Evolutionary conservation across 1,139 yeast genomes (phyloP).

Genomic region (Candida mesenterica): DNA sequence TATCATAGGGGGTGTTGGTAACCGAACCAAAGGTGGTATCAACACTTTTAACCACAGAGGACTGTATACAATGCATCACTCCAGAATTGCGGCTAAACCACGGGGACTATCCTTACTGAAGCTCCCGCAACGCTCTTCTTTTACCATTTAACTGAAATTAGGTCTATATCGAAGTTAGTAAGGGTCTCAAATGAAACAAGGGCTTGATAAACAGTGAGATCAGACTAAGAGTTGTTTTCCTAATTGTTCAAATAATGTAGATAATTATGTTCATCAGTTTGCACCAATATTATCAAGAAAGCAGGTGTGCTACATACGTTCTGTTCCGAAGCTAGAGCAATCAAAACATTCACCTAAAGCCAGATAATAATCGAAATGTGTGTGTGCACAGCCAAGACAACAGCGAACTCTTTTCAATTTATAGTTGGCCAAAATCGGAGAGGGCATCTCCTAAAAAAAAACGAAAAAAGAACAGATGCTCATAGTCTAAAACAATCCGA

Average conservation of each 20-base stretch:
- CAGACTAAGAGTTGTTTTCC: constrained; percentile 3
- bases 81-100: too few relatives aligned
- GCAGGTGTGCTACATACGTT: constrained; percentile 1
- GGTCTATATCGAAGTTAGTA: too few relatives aligned
- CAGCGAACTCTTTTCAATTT: constrained; percentile 5
- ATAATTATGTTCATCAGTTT: constrained; percentile 14
- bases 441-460: constrained; percentile 1
- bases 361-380: not conserved
- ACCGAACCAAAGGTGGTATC: too few relatives aligned
- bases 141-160: too few relatives aligned
- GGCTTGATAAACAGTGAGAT: too few relatives aligned
- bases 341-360: not conserved
- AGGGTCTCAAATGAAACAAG: too few relatives aligned
- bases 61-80: too few relatives aligned
- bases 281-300: constrained; percentile 3
- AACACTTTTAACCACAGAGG: too few relatives aligned
- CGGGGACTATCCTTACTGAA: too few relatives aligned
- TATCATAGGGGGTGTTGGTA: too few relatives aligned
- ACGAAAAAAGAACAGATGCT: constrained; percentile 1
- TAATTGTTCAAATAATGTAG: constrained; percentile 17
- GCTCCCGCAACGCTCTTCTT: too few relatives aligned
- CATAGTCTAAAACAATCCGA: not conserved
- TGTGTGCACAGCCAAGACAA: not conserved
- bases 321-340: not conserved
- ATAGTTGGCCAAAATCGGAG: constrained; percentile 1